Evolutionary conservation across 2,329 filamentous ascomycete genomes (phyloP).

Genomic region (Myriangium duriaei): DNA sequence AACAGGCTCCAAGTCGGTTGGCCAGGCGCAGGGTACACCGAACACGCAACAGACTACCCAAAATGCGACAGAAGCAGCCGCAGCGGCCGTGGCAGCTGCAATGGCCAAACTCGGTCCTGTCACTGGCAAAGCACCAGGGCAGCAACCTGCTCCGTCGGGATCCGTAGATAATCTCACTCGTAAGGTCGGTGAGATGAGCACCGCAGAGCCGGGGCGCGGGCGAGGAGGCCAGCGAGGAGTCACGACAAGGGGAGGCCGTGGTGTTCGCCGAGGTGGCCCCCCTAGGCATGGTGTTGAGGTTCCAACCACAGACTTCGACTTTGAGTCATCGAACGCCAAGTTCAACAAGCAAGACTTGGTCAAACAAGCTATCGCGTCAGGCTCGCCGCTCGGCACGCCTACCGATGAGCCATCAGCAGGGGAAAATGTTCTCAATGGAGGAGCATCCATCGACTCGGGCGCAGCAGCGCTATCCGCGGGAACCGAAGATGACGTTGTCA

Average conservation of each 20-base stretch:
- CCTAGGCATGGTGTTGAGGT: conserved; percentile 52
- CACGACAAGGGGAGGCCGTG: conserved; percentile 27
- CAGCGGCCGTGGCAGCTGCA: conserved; percentile 65
- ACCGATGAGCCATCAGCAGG: conserved; percentile 32
- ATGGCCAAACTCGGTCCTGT: conserved; percentile 56
- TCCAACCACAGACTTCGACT: conserved; percentile 84
- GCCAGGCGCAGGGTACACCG: conserved; percentile 12
- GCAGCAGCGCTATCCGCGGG: conserved; percentile 13
- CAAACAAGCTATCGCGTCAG: conserved; percentile 73
- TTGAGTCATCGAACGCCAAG: conserved; percentile 72
- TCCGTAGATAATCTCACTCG: conserved; percentile 59
- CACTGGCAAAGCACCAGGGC: conserved; percentile 13
- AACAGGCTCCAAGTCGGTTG: conserved; percentile 11
- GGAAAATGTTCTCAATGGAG: conserved; percentile 26
- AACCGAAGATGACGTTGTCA: conserved; percentile 31
- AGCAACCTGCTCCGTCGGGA: conserved; percentile 23
- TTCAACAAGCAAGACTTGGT: conserved; percentile 80
- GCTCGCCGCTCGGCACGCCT: conserved; percentile 48
- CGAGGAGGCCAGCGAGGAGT: conserved; percentile 24
- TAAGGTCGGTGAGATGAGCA: conserved; percentile 67
- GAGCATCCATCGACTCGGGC: conserved; percentile 12
- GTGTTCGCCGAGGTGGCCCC: conserved; percentile 30
- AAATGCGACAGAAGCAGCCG: conserved; percentile 62
- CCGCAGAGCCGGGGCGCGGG: conserved; percentile 37
- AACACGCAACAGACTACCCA: conserved; percentile 29